These are phyloP conservation scores for Auricularia sp. DNA, from an alignment of 768 basidiomycete genomes.

Conservation along the genomic window DNA sequence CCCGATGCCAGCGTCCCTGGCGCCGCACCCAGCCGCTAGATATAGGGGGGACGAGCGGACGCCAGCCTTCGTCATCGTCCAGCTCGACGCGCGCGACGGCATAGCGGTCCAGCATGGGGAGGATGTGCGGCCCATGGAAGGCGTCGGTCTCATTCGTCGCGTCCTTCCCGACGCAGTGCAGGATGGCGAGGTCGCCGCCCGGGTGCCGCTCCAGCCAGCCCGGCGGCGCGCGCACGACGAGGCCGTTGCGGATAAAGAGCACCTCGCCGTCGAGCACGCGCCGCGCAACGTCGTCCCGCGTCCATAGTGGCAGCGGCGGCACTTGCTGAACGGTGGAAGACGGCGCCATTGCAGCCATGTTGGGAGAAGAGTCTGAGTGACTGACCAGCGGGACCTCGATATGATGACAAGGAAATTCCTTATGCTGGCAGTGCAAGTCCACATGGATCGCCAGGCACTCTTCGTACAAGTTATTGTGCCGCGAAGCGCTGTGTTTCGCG, in stretches of 20 bases:
- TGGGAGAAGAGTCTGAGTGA: too few relatives aligned
- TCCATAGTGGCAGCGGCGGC: conserved; percentile 2
- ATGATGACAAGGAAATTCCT: too few relatives aligned
- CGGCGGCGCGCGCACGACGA: conserved; percentile 53
- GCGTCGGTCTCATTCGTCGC: conserved; percentile 92
- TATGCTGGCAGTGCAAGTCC: too few relatives aligned
- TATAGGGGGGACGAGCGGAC: conserved; percentile 76
- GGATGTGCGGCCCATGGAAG: conserved; percentile 60
- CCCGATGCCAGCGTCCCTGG: conserved; percentile 51
- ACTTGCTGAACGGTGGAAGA: too few relatives aligned
- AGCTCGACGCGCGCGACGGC: conserved; percentile 57
- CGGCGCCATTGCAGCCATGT: too few relatives aligned
- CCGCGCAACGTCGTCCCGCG: conserved; percentile 43
- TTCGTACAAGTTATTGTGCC: too few relatives aligned
- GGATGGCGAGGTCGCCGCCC: conserved; percentile 77
- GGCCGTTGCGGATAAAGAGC: conserved; percentile 62
- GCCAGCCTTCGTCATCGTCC: conserved; percentile 42
- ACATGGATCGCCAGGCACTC: too few relatives aligned
- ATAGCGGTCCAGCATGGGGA: conserved; percentile 47
- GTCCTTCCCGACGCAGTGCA: conserved; percentile 88
- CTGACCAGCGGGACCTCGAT: too few relatives aligned
- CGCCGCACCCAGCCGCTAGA: conserved; percentile 70
- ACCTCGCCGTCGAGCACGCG: conserved; percentile 60
- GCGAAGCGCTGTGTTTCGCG: too few relatives aligned
- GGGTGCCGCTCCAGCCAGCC: conserved; percentile 83